Base-by-base conservation (phyloP, 2,329 filamentous ascomycete species). In the Phaeophleospora eucalypticola region DNA sequence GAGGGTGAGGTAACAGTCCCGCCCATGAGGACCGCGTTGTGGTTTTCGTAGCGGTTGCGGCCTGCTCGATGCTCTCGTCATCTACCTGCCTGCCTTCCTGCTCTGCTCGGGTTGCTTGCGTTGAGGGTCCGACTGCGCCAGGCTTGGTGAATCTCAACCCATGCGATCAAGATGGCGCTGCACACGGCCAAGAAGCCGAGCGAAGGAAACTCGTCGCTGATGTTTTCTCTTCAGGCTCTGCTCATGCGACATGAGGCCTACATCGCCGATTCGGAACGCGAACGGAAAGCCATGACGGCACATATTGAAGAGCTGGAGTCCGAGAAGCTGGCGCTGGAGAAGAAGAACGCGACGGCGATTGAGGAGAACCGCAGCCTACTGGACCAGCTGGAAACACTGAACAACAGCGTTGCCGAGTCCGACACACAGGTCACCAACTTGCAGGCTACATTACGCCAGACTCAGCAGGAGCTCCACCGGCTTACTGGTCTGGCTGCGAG, bases 191-290 rank as follows among this genome's bases (percentile, higher is more conserved):
- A n/a, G 24, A 38, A 40, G 44, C 39, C 21, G 8, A 27, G 36
- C 24, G 41, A 34, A 42, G 34, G 24, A 21, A 27, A 39, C 15
- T 78, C 77, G 72, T 86, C 56, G 57, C 61, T 94, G 71, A 94
- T 82, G 43, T 86, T 81, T 70, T 73, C 79, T 44, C 69, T 85
- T 49, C 83, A 97, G 93, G 89, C 89, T 50, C 78, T 98, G 46
- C 81, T 98, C 35, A 82, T 86, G 55, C 86, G 91, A 61, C 90
- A 98, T 79, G 90, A 97, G 74, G 83, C 87, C 49, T 96, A 95
- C 70, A 91, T 96, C 78, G 84, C 84, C 58, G 89, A 95, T 67
- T 89, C 90, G 49, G 89, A 95, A 73, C 82, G 83, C 58, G 89
- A 96, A 66, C 86, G 90, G 51, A 73, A 77, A 51, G 80, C 84